Base-by-base conservation (phyloP, 1,284 basidiomycete genomes). In the Psilocybe mexicana region DNA sequence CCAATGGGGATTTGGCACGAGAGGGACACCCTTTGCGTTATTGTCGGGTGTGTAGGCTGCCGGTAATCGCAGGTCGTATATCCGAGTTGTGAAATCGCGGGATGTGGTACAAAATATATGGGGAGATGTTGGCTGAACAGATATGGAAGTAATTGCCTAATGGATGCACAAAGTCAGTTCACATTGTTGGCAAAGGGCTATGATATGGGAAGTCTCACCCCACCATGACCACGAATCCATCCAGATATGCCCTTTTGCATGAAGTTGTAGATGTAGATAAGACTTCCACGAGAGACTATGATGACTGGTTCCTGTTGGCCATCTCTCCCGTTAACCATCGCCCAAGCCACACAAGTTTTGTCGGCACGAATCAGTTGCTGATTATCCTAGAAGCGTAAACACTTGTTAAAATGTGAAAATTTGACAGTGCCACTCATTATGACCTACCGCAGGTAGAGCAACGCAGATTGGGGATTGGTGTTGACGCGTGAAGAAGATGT, bases 61-160 rank as follows among this genome's bases (percentile, higher is more conserved):
- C 18, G 47, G 76, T 35, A 75, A 69, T 11, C 74, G 73, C 4
- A 90, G 74, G 65, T 89, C 81, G 59, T 89, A 90, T 46, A 91
- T 76, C 33, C 89, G 77, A 12, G 80, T 76, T 0, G 86, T 82
- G 63, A 82, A 82, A 69, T 91, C 88, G 43, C 83, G 75, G 0
- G 88, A 88, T 10, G 87, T 88, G 0, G 85, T 88, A 58, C 84
- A 85, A 59, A 89, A 79, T 1, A 87, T 65, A 61, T 87, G 74
- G 2, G 85, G 82, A 38, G 71, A 73, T 0, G 64, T 72, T 3
- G 84, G 87, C 67, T 90, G 85, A 5, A 86, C 81, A 1, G 75
- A 78, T 12, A 91, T 80, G 8, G 83, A 85, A 1, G 85, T 89
- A 53, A 91, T 88, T 40, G 79, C 75, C 88, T 90, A 62, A 25